These are phyloP conservation scores for Mycena indigotica DNA, from an alignment of 768 basidiomycete species.

Conservation along the genomic window DNA sequence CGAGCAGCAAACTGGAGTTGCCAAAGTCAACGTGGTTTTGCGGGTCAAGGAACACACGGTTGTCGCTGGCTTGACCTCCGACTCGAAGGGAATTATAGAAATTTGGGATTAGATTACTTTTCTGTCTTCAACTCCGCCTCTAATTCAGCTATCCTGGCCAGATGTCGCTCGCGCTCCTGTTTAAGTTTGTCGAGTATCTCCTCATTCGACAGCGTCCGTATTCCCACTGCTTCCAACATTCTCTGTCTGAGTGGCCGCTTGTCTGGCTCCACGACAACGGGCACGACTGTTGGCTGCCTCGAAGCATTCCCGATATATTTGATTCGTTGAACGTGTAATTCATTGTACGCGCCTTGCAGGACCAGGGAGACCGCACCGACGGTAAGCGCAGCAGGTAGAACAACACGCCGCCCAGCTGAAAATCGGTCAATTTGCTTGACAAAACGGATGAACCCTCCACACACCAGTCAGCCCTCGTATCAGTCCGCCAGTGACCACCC, in stretches of 20 bases:
- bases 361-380: conserved; percentile 58
- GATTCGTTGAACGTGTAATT: conserved; percentile 61
- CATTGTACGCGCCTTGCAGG: conserved; percentile 73
- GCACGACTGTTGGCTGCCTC: conserved; percentile 5
- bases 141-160: conserved; percentile 60
- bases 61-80: conserved; percentile 62
- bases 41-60: conserved; percentile 49
- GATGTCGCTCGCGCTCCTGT: conserved; percentile 54
- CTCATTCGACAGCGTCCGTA: conserved; percentile 67
- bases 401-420: conserved; percentile 62
- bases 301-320: conserved; percentile 43
- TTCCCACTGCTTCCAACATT: conserved; percentile 48
- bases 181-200: conserved; percentile 67
- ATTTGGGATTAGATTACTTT: conserved; percentile 46
- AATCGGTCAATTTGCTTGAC: background rate
- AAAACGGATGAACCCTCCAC: conserved; percentile 28
- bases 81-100: conserved; percentile 65
- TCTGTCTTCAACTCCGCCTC: conserved; percentile 46
- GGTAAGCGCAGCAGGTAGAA: conserved; percentile 62
- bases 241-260: conserved; percentile 37
- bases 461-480: conserved; percentile 59
- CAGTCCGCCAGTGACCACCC: conserved; percentile 65
- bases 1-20: conserved; percentile 45
- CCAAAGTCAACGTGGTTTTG: conserved; percentile 69
- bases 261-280: background rate